phyloP scores from a whole-genome alignment of 176 grass and related monocot genomes.

The Thalia dealbata region DNA sequence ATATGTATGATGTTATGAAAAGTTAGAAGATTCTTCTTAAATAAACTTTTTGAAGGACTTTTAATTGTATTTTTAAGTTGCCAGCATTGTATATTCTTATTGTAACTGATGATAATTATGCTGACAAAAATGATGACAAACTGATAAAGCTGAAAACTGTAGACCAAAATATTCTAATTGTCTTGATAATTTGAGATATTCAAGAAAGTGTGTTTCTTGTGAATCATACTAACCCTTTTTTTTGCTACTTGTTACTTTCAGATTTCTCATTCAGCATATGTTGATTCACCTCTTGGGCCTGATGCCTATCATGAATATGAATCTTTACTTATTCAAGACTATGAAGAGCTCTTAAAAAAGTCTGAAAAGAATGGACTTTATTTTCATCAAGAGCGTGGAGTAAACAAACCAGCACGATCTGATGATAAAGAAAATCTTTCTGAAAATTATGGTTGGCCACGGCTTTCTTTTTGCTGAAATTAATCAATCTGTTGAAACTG shows the following conservation, averaged over 20 bases:
- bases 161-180: no score
- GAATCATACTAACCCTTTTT: background rate
- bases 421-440: conserved; percentile 18
- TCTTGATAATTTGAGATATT: background rate
- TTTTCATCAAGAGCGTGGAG: conserved; percentile 25
- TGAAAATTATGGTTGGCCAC: conserved; percentile 26
- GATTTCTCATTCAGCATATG: conserved; percentile 63
- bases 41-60: background rate
- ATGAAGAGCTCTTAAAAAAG: conserved; percentile 69
- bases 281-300: conserved; percentile 85
- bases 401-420: conserved; percentile 7
- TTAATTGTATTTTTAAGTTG: no score
- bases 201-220: background rate
- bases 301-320: conserved; percentile 95
- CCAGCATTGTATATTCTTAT: no score
- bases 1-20: background rate
- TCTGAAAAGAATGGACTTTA: conserved; percentile 24
- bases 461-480: conserved; percentile 33
- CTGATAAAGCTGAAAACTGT: no score
- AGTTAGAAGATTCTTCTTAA: background rate
- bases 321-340: conserved; percentile 74
- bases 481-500: conserved; percentile 34
- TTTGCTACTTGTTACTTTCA: conserved; percentile 27
- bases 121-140: no score
- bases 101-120: no score